These are phyloP conservation scores for Sphaerulina musiva DNA, from an alignment of 2,329 filamentous ascomycete species.

Conservation along the genomic window DNA sequence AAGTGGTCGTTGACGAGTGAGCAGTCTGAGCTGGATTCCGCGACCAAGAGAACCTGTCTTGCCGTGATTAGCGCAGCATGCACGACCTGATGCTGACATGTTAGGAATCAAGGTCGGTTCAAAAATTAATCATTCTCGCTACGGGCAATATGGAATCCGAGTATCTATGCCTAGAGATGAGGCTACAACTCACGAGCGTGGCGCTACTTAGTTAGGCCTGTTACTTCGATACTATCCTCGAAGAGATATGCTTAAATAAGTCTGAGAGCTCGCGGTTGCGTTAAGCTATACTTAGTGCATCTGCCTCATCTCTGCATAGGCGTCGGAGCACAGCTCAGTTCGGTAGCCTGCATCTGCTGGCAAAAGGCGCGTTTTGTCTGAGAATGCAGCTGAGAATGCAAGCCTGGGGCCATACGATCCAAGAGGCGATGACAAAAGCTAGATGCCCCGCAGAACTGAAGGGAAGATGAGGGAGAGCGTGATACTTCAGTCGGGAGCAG, in stretches of 20 bases:
- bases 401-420: conserved; percentile 16
- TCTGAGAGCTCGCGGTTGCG: conserved; percentile 12
- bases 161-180: conserved; percentile 23
- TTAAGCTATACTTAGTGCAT: conserved; percentile 23
- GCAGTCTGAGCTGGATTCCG: background rate
- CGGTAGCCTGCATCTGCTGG: conserved; percentile 21
- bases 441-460: background rate
- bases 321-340: conserved; percentile 16
- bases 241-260: too few species aligned
- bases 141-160: conserved; percentile 24
- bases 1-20: conserved; percentile 16
- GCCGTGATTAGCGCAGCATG: background rate
- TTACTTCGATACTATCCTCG: conserved; percentile 16
- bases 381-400: conserved; percentile 20
- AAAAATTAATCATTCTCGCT: conserved; percentile 17
- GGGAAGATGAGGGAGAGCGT: background rate
- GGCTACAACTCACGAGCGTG: conserved; percentile 18
- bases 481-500: background rate
- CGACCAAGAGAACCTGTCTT: background rate
- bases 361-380: conserved; percentile 23
- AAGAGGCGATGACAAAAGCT: conserved; percentile 2
- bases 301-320: conserved; percentile 18
- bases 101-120: conserved; percentile 17
- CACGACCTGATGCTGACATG: background rate
- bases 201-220: conserved; percentile 21